Evolutionary conservation across 805 yeast genomes (phyloP).

Genomic region (Starmerella floricola): DNA sequence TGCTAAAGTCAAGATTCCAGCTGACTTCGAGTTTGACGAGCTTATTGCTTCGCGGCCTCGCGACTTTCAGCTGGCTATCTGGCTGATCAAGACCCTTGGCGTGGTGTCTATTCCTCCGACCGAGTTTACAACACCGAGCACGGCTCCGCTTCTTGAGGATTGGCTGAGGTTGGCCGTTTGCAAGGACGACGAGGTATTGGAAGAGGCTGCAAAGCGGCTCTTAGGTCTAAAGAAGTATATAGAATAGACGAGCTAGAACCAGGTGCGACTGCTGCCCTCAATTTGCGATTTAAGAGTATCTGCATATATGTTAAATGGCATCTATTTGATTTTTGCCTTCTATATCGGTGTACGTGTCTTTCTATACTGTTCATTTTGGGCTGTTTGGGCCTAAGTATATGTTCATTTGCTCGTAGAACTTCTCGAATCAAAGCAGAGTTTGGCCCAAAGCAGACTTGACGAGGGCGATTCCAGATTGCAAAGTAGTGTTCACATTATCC

Average conservation of each 20-base stretch:
- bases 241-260: no score
- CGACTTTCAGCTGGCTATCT: slow-evolving; percentile 81
- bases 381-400: no score
- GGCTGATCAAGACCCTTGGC: slow-evolving; percentile 86
- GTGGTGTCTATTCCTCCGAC: slow-evolving; percentile 96
- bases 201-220: slow-evolving; percentile 70
- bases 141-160: slow-evolving; percentile 67
- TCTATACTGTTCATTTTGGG: no score
- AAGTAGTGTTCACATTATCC: slow-evolving; percentile 66
- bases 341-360: no score
- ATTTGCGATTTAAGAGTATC: no score
- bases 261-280: no score
- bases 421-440: slow-evolving; percentile 55
- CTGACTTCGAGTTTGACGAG: slow-evolving; percentile 56
- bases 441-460: slow-evolving; percentile 94
- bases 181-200: slow-evolving; percentile 71
- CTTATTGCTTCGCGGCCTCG: slow-evolving; percentile 57
- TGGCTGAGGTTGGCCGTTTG: slow-evolving; percentile 91
- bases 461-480: slow-evolving; percentile 78
- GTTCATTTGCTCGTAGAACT: no score
- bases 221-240: slow-evolving; percentile 56
- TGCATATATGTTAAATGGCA: no score
- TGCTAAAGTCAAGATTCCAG: slow-evolving; percentile 67
- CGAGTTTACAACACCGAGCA: slow-evolving; percentile 68
- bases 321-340: no score